A percentile compares a stretch with the other conserved stretches of the same genome.
Conservation (phyloP, 371 early-diverging fungal species). For the Rhizopus arrhizus region DNA sequence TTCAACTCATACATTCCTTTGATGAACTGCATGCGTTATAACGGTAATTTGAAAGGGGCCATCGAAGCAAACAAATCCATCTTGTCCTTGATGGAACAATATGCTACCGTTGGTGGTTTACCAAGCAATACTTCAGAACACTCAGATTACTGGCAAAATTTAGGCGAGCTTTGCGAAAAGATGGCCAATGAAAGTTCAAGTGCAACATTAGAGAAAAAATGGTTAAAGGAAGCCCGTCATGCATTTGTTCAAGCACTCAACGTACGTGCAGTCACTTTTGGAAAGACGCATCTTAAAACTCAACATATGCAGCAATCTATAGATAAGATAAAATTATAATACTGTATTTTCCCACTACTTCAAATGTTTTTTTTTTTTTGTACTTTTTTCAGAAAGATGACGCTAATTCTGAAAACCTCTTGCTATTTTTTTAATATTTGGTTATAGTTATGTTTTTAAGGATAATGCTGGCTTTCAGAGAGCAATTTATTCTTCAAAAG, state of each 20-base stretch:
- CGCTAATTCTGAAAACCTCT: too few species aligned
- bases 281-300: conserved; percentile 55
- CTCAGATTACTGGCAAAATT: conserved; percentile 61
- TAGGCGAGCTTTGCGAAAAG: conserved; percentile 60
- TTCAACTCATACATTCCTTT: conserved; percentile 63
- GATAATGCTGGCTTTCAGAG: too few species aligned
- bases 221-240: conserved; percentile 52
- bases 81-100: conserved; percentile 41
- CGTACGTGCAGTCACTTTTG: conserved; percentile 51
- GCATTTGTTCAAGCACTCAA: conserved; percentile 51
- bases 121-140: conserved; percentile 62
- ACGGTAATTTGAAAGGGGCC: conserved; percentile 56
- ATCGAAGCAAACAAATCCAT: conserved; percentile 58
- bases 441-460: too few species aligned
- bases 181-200: conserved; percentile 48
- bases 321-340: background rate
- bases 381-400: too few species aligned
- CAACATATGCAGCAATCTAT: conserved; percentile 15
- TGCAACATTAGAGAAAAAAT: conserved; percentile 33
- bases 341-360: too few species aligned
- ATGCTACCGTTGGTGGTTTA: conserved; percentile 39
- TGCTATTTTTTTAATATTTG: too few species aligned
- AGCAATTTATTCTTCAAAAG: too few species aligned
- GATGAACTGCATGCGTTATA: conserved; percentile 55
- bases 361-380: too few species aligned